phyloP scores from a whole-genome alignment of 352 stramenopile genomes.

The Pythium periplocum region DNA sequence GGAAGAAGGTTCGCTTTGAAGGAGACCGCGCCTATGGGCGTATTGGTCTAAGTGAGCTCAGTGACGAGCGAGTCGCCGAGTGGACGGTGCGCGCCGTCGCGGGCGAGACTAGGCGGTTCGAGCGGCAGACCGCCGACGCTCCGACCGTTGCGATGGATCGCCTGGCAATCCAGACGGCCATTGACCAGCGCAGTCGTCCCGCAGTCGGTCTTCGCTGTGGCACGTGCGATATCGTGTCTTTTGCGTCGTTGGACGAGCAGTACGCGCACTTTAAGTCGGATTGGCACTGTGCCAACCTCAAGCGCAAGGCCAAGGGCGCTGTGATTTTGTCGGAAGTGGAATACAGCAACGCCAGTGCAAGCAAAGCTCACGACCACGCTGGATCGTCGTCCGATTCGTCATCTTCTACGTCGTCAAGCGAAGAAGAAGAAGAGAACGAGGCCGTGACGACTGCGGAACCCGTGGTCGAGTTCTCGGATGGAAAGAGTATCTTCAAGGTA shows the following conservation, averaged over 20 bases:
- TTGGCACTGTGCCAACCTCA: slow-evolving; percentile 78
- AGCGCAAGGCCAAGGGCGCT: slow-evolving; percentile 57
- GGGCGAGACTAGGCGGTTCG: slow-evolving; percentile 43
- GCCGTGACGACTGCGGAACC: slow-evolving; percentile 51
- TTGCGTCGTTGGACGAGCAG: slow-evolving; percentile 74
- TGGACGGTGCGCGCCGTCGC: slow-evolving; percentile 64
- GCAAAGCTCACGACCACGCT: slow-evolving; percentile 18
- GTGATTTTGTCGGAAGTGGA: slow-evolving; percentile 36
- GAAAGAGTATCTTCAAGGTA: slow-evolving; percentile 70
- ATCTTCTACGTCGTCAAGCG: slow-evolving; percentile 23
- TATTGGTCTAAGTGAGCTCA: slow-evolving; percentile 61
- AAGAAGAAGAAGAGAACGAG: slow-evolving; percentile 31
- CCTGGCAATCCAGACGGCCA: slow-evolving; percentile 27
- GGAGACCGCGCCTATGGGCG: slow-evolving; percentile 48
- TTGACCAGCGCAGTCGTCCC: slow-evolving; percentile 29
- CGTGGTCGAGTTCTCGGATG: slow-evolving; percentile 77
- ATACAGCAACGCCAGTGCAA: slow-evolving; percentile 19
- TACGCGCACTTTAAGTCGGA: slow-evolving; percentile 83
- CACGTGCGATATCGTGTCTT: slow-evolving; percentile 61
- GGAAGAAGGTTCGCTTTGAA: slow-evolving; percentile 15
- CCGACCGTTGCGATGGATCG: slow-evolving; percentile 4
- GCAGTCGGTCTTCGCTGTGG: slow-evolving; percentile 60
- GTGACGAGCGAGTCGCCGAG: slow-evolving; percentile 27
- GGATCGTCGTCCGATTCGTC: slow-evolving; percentile 34
- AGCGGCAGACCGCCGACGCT: slow-evolving; percentile 11